These are phyloP conservation scores for Monilinia aucupariae DNA, from an alignment of 2,329 filamentous ascomycete genomes.

Conservation along the genomic window DNA sequence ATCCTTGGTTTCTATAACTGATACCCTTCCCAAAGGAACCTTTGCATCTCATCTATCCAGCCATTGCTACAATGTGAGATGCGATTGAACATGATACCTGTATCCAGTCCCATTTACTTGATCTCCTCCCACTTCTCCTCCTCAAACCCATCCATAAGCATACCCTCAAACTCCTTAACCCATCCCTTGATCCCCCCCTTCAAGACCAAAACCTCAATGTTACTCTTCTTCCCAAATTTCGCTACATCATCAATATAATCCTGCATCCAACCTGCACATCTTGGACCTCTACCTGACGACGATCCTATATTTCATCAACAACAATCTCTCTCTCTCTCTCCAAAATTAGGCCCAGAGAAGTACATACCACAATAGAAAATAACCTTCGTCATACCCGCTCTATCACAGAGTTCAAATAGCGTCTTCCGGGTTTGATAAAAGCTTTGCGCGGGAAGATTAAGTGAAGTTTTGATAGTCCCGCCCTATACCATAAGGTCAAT, in stretches of 20 bases:
- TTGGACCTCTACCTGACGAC: conserved; percentile 45
- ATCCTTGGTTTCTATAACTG: neutral
- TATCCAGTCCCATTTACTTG: conserved; percentile 20
- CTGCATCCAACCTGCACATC: conserved; percentile 52
- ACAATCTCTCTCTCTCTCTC: neutral
- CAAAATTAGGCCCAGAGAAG: neutral
- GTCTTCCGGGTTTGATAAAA: conserved; percentile 47
- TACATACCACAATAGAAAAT: conserved; percentile 53
- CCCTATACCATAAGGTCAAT: conserved; percentile 43
- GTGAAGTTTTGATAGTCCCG: conserved; percentile 53
- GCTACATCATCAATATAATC: conserved; percentile 47
- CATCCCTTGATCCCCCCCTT: conserved; percentile 51
- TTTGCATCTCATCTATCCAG: neutral
- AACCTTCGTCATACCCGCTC: conserved; percentile 44
- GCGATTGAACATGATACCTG: neutral
- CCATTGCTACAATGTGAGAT: neutral
- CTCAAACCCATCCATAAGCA: conserved; percentile 48
- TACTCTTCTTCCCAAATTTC: conserved; percentile 37
- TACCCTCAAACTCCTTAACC: conserved; percentile 45
- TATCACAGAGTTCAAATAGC: conserved; percentile 46
- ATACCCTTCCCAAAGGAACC: neutral
- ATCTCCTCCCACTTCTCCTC: conserved; percentile 36
- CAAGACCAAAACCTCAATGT: conserved; percentile 44
- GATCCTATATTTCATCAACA: conserved; percentile 39
- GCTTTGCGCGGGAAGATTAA: conserved; percentile 53